A percentile compares a stretch with the other conserved stretches of the same genome.
Conservation (phyloP, 148 eudicot genomes). For the Camellia japonica region DNA sequence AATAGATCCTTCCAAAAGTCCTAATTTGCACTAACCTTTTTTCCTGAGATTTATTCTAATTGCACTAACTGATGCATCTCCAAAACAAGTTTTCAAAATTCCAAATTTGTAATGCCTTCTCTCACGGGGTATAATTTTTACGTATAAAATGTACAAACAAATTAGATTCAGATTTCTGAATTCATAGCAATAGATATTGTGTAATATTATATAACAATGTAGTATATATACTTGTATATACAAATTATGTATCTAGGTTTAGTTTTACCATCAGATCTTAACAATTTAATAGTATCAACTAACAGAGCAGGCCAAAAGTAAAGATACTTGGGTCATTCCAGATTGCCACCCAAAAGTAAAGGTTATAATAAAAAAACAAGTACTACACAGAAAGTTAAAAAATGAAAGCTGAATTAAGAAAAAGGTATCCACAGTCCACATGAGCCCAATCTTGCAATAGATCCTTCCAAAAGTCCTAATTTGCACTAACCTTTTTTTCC, state of each 20-base stretch:
- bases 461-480: background rate
- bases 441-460: background rate
- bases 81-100: background rate
- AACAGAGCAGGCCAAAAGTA: background rate
- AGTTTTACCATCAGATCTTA: background rate
- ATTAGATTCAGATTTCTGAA: constrained; percentile 1
- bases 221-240: too few relatives aligned
- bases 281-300: background rate
- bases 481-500: background rate
- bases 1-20: background rate
- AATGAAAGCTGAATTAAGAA: background rate
- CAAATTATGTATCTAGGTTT: background rate
- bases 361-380: background rate
- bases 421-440: background rate
- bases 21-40: background rate
- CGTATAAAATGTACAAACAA: background rate
- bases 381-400: background rate
- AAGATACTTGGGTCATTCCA: background rate
- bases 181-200: background rate
- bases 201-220: background rate
- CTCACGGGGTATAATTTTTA: background rate
- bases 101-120: background rate
- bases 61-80: background rate
- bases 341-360: background rate
- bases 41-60: background rate